Conservation (phyloP, 164 flowering plant species). For the Euptelea pleiosperma region DNA sequence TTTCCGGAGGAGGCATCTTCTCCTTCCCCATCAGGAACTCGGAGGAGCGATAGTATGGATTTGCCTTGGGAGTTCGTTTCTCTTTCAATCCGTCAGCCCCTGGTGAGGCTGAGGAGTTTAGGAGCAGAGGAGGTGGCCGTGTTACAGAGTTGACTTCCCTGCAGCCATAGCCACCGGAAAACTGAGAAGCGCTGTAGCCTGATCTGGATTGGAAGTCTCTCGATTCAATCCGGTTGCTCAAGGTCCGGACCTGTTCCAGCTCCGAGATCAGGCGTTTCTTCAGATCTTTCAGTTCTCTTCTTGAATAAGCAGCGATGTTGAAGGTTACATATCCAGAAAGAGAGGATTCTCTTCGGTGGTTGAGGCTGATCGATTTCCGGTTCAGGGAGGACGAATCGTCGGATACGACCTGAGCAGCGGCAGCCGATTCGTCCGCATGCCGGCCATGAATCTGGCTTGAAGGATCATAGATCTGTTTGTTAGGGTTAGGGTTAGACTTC, state of each 20-base stretch:
- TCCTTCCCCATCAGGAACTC: constrained; percentile 14
- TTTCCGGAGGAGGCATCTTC: constrained; percentile 18
- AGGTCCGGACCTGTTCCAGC: constrained; percentile 52
- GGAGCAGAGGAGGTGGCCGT: constrained; percentile 5
- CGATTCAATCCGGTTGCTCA: constrained; percentile 50
- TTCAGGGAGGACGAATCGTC: constrained; percentile 24
- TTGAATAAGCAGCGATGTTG: constrained; percentile 39
- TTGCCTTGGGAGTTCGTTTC: constrained; percentile 21
- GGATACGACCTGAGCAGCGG: constrained; percentile 13
- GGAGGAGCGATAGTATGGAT: constrained; percentile 12
- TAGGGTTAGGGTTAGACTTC: constrained; percentile 22
- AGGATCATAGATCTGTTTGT: constrained; percentile 13
- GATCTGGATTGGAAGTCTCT: constrained; percentile 33
- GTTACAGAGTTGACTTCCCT: constrained; percentile 10
- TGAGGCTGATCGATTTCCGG: constrained; percentile 17
- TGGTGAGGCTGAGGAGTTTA: background rate
- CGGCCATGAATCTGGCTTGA: constrained; percentile 14
- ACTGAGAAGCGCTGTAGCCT: constrained; percentile 20
- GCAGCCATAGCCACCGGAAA: constrained; percentile 13
- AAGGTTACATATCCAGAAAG: constrained; percentile 23
- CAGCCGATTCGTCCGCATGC: constrained; percentile 6
- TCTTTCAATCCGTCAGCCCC: constrained; percentile 13
- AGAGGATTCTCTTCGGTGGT: constrained; percentile 6
- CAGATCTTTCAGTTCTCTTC: constrained; percentile 47
- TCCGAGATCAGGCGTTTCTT: constrained; percentile 44